Conservation (phyloP, 2,329 filamentous ascomycete genomes). For the Alternaria novae-zelandiae region DNA sequence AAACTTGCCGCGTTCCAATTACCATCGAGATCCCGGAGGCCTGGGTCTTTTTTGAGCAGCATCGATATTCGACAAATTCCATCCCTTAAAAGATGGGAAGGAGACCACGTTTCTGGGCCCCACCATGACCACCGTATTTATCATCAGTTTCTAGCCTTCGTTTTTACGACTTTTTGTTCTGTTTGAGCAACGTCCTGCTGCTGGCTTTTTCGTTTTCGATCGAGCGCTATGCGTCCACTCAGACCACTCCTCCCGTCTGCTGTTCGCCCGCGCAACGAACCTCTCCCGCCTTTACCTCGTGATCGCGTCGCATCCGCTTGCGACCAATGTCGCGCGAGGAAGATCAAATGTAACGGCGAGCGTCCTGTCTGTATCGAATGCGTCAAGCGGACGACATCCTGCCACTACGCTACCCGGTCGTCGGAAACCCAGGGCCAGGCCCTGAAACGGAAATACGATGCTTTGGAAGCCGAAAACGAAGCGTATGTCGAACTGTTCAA, state of each 20-base stretch:
- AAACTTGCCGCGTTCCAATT: constrained; percentile 5
- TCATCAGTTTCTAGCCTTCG: background rate
- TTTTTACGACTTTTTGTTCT: too few species aligned
- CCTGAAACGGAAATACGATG: constrained; percentile 18
- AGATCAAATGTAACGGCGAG: constrained; percentile 14
- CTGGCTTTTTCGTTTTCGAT: too few species aligned
- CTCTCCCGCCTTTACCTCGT: background rate
- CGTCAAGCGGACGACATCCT: constrained; percentile 5
- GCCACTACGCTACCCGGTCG: constrained; percentile 6
- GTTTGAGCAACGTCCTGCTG: too few species aligned
- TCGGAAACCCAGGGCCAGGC: constrained; percentile 14
- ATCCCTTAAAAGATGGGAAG: background rate
- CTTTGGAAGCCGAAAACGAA: constrained; percentile 14
- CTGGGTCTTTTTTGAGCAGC: too few species aligned
- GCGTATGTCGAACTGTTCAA: constrained; percentile 19
- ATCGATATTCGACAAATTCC: background rate
- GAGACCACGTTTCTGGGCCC: background rate
- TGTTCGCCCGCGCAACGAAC: constrained; percentile 4
- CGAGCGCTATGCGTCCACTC: background rate
- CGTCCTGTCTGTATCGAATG: constrained; percentile 8
- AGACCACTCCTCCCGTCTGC: constrained; percentile 11
- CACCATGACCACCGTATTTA: background rate
- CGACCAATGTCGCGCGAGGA: constrained; percentile 10
- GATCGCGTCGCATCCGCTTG: constrained; percentile 13
- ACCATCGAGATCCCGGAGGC: background rate